Evolutionary conservation across 2,329 filamentous ascomycete species (phyloP).

Genomic region (Zymoseptoria tritici): DNA sequence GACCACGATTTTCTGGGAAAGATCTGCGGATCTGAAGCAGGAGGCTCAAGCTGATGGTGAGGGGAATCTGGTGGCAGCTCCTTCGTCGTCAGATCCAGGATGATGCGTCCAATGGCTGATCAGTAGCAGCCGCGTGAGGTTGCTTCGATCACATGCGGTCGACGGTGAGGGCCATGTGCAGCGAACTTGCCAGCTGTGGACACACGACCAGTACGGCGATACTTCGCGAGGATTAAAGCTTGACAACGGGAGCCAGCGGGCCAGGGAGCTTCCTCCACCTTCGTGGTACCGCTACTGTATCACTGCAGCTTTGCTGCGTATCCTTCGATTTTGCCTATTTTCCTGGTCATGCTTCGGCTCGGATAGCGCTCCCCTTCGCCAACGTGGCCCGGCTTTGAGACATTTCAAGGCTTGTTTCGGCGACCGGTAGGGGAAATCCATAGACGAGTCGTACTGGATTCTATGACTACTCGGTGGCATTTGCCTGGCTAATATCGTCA

Average conservation of each 20-base stretch:
- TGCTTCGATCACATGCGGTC: background rate
- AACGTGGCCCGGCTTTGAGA: background rate
- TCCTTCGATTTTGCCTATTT: background rate
- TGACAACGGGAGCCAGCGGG: background rate
- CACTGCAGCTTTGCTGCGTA: background rate
- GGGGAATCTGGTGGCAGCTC: background rate
- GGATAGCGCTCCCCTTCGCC: background rate
- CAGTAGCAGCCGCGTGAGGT: background rate
- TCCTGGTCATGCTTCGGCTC: background rate
- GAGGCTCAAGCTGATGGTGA: background rate
- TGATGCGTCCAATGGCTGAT: background rate
- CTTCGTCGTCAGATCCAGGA: background rate
- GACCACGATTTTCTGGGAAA: background rate
- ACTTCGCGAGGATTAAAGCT: background rate
- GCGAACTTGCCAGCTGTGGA: background rate
- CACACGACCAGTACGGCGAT: background rate
- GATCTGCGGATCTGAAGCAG: background rate
- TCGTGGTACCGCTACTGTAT: background rate
- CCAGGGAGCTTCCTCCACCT: background rate
- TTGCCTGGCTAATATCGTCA: too few species aligned
- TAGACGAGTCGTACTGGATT: too few species aligned
- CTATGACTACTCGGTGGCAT: too few species aligned
- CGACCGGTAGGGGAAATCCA: too few species aligned
- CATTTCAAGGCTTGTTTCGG: background rate
- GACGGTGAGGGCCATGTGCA: background rate